A percentile compares a stretch with the other conserved stretches of the same genome.
Conservation (phyloP, 305 asterid genomes). For the Caryopteris hybrid region DNA sequence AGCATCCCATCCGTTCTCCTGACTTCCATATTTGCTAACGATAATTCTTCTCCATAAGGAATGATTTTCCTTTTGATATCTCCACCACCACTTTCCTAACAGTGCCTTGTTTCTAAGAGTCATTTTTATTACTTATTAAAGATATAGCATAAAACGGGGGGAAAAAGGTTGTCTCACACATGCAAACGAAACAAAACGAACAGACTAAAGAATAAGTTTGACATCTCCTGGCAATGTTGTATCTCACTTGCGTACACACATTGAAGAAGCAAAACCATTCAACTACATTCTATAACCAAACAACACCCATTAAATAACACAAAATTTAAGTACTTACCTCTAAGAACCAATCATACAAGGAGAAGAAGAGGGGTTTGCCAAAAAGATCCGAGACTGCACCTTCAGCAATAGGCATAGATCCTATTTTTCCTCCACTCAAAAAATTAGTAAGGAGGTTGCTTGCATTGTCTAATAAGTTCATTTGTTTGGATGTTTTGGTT, state of each 20-base stretch:
- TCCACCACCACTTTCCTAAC: too few species aligned
- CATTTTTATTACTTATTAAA: neutral
- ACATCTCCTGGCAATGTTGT: neutral
- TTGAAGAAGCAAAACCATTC: neutral
- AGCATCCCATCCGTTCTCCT: too few species aligned
- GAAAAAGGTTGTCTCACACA: neutral
- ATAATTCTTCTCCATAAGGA: too few species aligned
- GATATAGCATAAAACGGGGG: neutral
- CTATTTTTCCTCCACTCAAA: conserved; percentile 75
- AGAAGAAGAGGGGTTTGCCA: conserved; percentile 81
- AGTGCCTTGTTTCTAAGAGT: too few species aligned
- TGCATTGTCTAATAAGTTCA: conserved; percentile 73
- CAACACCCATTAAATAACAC: neutral
- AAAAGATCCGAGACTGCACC: conserved; percentile 95
- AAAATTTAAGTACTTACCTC: conserved; percentile 46
- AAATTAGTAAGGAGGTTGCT: conserved; percentile 89
- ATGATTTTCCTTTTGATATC: too few species aligned
- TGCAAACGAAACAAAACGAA: conserved; percentile 2
- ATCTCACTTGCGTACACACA: neutral
- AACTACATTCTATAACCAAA: neutral
- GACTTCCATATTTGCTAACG: too few species aligned
- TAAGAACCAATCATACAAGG: conserved; percentile 85
- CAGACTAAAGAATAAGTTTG: neutral
- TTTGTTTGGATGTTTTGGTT: conserved; percentile 43
- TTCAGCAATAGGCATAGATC: conserved; percentile 89